These are phyloP conservation scores for Astrothelium macrocarpum DNA, from an alignment of 495 filamentous ascomycete genomes.

Conservation along the genomic window DNA sequence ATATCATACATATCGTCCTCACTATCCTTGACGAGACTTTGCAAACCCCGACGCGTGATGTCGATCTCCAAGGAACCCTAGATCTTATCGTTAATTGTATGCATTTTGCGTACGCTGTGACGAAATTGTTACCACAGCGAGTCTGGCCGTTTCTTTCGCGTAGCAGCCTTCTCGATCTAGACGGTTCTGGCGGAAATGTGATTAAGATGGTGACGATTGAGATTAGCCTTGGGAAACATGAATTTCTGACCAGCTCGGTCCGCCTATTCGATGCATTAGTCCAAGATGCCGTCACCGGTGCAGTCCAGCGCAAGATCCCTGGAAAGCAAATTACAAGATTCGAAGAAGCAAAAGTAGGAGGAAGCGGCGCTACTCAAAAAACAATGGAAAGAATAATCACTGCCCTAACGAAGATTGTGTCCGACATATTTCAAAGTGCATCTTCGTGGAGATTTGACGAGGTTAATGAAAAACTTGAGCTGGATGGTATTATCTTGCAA, in stretches of 20 bases:
- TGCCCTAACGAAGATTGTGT: conserved; percentile 58
- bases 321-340: conserved; percentile 41
- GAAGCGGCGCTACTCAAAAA: conserved; percentile 65
- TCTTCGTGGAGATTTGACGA: conserved; percentile 71
- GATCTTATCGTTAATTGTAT: conserved; percentile 62
- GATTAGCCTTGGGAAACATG: conserved; percentile 61
- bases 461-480: conserved; percentile 52
- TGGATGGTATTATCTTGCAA: conserved; percentile 49
- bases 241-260: conserved; percentile 63
- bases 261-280: conserved; percentile 64
- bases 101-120: conserved; percentile 64
- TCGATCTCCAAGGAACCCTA: conserved; percentile 42
- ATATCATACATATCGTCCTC: conserved; percentile 71
- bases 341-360: conserved; percentile 37
- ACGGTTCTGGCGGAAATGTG: conserved; percentile 63
- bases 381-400: conserved; percentile 62
- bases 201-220: conserved; percentile 66
- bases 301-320: conserved; percentile 59
- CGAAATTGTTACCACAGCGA: conserved; percentile 62
- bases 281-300: conserved; percentile 62
- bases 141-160: conserved; percentile 84
- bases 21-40: conserved; percentile 74
- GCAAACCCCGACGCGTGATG: conserved; percentile 48
- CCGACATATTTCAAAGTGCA: conserved; percentile 75
- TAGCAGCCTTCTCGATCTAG: conserved; percentile 62